These are phyloP conservation scores for Aspergillus kassunensis DNA, from an alignment of 495 filamentous ascomycete species.

Conservation along the genomic window DNA sequence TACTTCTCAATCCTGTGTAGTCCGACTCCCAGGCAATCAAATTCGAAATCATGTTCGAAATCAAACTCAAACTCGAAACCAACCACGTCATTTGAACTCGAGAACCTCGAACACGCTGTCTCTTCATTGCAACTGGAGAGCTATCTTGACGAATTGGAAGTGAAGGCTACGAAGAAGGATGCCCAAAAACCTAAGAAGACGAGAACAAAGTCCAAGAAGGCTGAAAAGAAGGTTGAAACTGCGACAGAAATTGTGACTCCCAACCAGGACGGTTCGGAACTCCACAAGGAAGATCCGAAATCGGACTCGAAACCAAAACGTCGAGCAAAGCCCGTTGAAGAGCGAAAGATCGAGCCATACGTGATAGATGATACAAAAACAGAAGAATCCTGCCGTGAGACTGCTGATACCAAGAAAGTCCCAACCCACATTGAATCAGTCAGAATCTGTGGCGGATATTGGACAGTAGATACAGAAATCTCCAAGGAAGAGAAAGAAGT, in stretches of 20 bases:
- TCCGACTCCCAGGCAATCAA: not conserved
- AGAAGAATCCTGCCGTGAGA: not conserved
- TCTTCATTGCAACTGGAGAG: constrained; percentile 8
- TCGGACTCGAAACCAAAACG: not conserved
- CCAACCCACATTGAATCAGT: constrained; percentile 29
- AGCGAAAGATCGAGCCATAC: not conserved
- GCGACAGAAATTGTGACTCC: not conserved
- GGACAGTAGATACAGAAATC: constrained; percentile 30
- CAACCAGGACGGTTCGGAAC: not conserved
- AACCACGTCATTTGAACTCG: constrained; percentile 1
- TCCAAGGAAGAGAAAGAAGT: not conserved
- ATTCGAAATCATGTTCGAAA: no score
- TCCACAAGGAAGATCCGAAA: not conserved
- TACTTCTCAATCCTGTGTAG: constrained; percentile 4
- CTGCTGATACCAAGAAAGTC: not conserved
- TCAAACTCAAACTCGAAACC: no score
- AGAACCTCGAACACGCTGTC: constrained; percentile 21
- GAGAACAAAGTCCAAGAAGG: not conserved
- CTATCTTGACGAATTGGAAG: not conserved
- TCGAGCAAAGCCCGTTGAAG: not conserved
- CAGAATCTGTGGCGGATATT: constrained; percentile 29
- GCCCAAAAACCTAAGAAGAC: not conserved
- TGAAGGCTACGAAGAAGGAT: not conserved
- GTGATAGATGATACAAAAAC: not conserved
- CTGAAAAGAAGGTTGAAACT: not conserved